Percentiles rank a stretch among this genome's conserved stretches.
Conservation (phyloP, 495 filamentous ascomycete species). For the Cercophora scortea region DNA sequence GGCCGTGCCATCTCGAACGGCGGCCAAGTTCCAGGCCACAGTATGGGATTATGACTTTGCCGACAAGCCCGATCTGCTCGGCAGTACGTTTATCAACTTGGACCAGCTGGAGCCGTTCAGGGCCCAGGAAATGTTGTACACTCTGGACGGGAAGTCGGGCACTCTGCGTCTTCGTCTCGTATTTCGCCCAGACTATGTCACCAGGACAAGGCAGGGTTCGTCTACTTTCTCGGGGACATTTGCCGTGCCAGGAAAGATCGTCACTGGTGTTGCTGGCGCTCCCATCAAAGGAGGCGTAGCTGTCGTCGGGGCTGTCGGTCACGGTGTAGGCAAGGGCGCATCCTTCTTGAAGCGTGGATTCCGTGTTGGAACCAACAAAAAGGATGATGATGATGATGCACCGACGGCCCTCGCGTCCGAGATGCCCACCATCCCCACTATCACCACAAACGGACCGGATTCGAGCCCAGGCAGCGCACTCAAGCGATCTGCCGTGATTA, state of each 20-base stretch:
- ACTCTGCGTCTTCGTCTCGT: conserved; percentile 72
- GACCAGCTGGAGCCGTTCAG: conserved; percentile 77
- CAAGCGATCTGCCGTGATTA: conserved; percentile 18
- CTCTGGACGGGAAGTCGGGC: conserved; percentile 84
- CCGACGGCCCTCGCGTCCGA: conserved; percentile 13
- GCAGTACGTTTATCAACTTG: conserved; percentile 69
- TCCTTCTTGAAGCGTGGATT: conserved; percentile 79
- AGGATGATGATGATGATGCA: conserved; percentile 45
- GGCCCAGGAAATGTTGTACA: conserved; percentile 61
- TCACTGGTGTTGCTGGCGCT: conserved; percentile 67
- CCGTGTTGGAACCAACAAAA: conserved; percentile 39
- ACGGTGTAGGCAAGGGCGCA: conserved; percentile 78
- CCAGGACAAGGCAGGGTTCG: conserved; percentile 78
- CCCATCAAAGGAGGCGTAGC: conserved; percentile 85
- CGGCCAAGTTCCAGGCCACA: conserved; percentile 73
- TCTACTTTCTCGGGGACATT: conserved; percentile 93
- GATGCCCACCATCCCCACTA: conserved; percentile 33
- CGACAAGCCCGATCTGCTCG: conserved; percentile 82
- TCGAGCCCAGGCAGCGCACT: conserved; percentile 25
- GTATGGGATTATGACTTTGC: conserved; percentile 95
- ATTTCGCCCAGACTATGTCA: conserved; percentile 93
- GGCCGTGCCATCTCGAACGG: conserved; percentile 71
- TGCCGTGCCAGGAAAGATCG: conserved; percentile 80
- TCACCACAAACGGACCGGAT: conserved; percentile 31
- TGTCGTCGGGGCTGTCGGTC: conserved; percentile 60